A percentile compares a stretch with the other conserved stretches of the same genome.
phyloP scores from a whole-genome alignment of 176 grass and related monocot genomes.

The Bromus sterilis region DNA sequence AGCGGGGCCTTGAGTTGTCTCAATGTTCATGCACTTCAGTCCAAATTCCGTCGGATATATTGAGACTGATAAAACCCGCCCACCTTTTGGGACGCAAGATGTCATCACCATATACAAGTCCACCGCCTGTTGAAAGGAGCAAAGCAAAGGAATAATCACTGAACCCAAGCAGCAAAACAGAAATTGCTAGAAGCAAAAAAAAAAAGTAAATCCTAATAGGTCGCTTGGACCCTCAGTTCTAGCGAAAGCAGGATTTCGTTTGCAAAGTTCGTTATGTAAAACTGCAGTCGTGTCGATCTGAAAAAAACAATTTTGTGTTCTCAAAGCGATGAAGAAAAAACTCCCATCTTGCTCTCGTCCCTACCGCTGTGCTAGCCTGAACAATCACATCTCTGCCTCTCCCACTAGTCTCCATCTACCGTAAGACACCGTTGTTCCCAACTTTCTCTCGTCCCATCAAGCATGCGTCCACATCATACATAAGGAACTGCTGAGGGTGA shows the following conservation, averaged over 20 bases:
- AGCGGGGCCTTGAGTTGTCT: slow-evolving; percentile 55
- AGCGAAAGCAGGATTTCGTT: neutral
- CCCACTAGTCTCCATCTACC: too few species aligned
- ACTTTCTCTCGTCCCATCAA: too few species aligned
- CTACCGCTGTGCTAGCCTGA: too few species aligned
- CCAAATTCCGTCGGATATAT: slow-evolving; percentile 92
- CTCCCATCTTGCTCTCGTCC: too few species aligned
- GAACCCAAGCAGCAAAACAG: neutral
- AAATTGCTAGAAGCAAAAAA: neutral
- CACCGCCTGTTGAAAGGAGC: slow-evolving; percentile 45
- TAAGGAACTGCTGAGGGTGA: too few species aligned
- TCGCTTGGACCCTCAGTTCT: neutral
- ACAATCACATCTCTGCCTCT: too few species aligned
- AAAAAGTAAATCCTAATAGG: neutral
- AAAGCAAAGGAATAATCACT: neutral
- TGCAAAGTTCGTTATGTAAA: too few species aligned
- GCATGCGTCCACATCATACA: too few species aligned
- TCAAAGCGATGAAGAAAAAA: too few species aligned
- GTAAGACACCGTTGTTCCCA: too few species aligned
- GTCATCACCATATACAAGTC: slow-evolving; percentile 91
- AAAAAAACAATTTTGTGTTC: too few species aligned
- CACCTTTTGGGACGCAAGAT: slow-evolving; percentile 65
- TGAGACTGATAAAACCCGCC: slow-evolving; percentile 52
- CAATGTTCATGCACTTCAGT: slow-evolving; percentile 76
- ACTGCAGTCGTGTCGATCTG: too few species aligned